Evolutionary conservation across 768 basidiomycete genomes (phyloP), one percentile per base, ranked within the genome.

Genomic region (Serpula lacrymans): DNA sequence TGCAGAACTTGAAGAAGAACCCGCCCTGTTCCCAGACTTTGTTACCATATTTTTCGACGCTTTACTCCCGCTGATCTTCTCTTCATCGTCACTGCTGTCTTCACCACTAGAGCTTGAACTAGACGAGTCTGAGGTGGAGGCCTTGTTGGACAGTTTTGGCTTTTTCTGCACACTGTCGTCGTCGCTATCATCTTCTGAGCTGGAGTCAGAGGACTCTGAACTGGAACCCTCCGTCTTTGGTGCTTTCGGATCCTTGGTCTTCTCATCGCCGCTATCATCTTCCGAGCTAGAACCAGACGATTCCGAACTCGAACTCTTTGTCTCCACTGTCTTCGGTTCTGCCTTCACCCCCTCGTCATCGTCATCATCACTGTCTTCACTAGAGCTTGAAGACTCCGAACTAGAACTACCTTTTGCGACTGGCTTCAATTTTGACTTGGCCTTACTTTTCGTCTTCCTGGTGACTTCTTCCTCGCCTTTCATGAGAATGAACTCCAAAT

Each of bases 321-420:
- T 42, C 37, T 47, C 56, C 55, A n/a, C 50, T 4, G 56, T 52
- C n/a, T 38, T 42, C 6, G 50, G 47, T 6, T 53, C 53, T 26
- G 64, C 63, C 36, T 52, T 61, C 5, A 58, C 63, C 22, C 56
- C 51, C 6, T 50, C 55, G n/a, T 57, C 46, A 14, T 32, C 36
- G 5, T 34, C 37, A 9, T 28, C 27, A 9, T 28, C 9, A n/a
- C 27, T n/a, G 9, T 42, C 9, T 8, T 16, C n/a, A 10, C 50
- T 50, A 9, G 65, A 64, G 4, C 45, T 41, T 17, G 57, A 58
- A 5, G 43, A 42, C 7, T 50, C 49, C 21, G 41, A 39, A 31
- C 17, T 25, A n/a, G 35, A 50, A 24, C 14, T 42, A 20, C n/a
- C n/a, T n/a, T n/a, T n/a, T n/a, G n/a, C n/a, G n/a, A n/a, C n/a